phyloP scores from a whole-genome alignment of 495 filamentous ascomycete genomes.

The Neurospora sp. region DNA sequence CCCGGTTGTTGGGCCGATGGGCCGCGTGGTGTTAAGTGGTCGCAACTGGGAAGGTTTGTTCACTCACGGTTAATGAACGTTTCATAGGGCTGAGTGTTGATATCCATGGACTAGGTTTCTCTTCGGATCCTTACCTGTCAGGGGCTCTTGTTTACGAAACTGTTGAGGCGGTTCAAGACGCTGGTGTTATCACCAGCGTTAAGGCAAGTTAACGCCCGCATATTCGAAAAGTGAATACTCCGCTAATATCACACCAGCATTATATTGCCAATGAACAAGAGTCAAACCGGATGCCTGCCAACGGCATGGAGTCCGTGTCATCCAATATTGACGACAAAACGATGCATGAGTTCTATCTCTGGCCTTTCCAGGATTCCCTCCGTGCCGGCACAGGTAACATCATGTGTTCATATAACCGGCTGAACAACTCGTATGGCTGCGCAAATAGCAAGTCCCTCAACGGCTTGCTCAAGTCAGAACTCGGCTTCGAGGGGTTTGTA shows the following conservation, averaged over 20 bases:
- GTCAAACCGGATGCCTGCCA: constrained; percentile 43
- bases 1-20: constrained; percentile 51
- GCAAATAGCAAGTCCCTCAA: constrained; percentile 53
- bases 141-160: constrained; percentile 38
- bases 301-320: constrained; percentile 40
- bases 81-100: background rate
- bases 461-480: constrained; percentile 53
- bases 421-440: constrained; percentile 59
- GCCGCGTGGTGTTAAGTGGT: constrained; percentile 41
- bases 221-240: background rate
- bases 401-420: constrained; percentile 62
- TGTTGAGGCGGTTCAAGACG: constrained; percentile 39
- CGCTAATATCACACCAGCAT: constrained; percentile 28
- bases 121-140: constrained; percentile 39
- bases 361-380: constrained; percentile 59
- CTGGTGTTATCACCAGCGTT: constrained; percentile 43
- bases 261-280: constrained; percentile 61
- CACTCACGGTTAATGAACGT: background rate
- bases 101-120: constrained; percentile 26
- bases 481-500: constrained; percentile 53
- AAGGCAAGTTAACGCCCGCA: constrained; percentile 40
- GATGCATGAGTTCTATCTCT: constrained; percentile 63
- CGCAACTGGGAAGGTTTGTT: constrained; percentile 45
- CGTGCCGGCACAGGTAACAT: constrained; percentile 50
- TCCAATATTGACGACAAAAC: constrained; percentile 59